A percentile compares a stretch with the other conserved stretches of the same genome.
These are phyloP conservation scores for Penicillium cataractarum DNA, from an alignment of 495 filamentous ascomycete species.

Conservation along the genomic window DNA sequence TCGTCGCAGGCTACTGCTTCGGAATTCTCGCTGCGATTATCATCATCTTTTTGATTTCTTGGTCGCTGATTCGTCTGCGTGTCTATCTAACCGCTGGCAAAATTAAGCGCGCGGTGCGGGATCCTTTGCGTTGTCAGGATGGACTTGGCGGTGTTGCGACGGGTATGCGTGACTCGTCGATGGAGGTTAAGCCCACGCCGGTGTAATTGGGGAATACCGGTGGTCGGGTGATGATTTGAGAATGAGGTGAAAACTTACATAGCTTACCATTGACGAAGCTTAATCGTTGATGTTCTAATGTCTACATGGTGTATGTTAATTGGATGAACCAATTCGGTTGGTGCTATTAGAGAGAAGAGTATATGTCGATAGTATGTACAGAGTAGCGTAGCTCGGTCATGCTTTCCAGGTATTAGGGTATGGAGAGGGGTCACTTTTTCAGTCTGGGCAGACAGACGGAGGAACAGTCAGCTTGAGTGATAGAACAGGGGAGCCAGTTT, in stretches of 20 bases:
- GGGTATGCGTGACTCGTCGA: background rate
- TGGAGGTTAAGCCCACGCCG: conserved; percentile 17
- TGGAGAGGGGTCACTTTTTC: background rate
- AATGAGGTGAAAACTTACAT: background rate
- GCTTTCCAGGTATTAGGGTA: background rate
- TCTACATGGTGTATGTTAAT: conserved; percentile 17
- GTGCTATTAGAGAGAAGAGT: conserved; percentile 32
- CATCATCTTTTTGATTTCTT: conserved; percentile 63
- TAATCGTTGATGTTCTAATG: conserved; percentile 10
- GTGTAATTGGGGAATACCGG: conserved; percentile 10
- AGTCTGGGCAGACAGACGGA: background rate
- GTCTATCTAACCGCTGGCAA: conserved; percentile 41
- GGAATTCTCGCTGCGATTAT: conserved; percentile 64
- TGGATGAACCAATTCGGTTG: conserved; percentile 8
- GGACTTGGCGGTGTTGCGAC: background rate
- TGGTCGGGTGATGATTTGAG: background rate
- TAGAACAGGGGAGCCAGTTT: conserved; percentile 1
- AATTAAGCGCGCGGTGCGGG: conserved; percentile 33
- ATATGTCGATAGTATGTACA: conserved; percentile 8
- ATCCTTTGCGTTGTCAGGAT: conserved; percentile 15
- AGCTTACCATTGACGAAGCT: conserved; percentile 1
- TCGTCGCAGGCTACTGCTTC: conserved; percentile 53
- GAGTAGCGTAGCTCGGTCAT: background rate
- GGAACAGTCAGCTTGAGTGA: background rate
- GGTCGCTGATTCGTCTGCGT: conserved; percentile 56